Percentiles rank a stretch among this genome's conserved stretches.
Conservation (phyloP, 2,329 filamentous ascomycete species). For the Arthrobotrys iridis region DNA sequence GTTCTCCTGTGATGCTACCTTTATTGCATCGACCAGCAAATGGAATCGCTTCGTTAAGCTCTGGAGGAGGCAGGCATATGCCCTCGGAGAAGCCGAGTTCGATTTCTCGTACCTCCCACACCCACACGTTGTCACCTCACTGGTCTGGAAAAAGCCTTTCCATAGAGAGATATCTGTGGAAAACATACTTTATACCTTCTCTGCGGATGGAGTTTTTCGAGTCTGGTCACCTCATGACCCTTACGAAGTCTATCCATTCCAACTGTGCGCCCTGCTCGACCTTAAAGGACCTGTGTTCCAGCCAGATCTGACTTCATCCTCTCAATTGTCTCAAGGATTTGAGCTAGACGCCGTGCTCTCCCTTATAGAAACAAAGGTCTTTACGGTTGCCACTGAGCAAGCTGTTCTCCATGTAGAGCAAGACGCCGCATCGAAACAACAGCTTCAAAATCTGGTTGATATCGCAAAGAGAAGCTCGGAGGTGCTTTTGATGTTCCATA, state of each 20-base stretch:
- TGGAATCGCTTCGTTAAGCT: slow-evolving; percentile 89
- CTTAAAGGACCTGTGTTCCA: slow-evolving; percentile 64
- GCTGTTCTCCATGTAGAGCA: slow-evolving; percentile 73
- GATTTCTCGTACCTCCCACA: slow-evolving; percentile 92
- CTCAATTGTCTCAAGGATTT: slow-evolving; percentile 8
- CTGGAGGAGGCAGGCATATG: slow-evolving; percentile 88
- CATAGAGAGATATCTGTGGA: slow-evolving; percentile 81
- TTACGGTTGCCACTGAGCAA: slow-evolving; percentile 78
- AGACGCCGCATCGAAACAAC: slow-evolving; percentile 36
- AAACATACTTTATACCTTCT: slow-evolving; percentile 90
- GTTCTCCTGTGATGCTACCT: slow-evolving; percentile 85
- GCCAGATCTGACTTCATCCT: background rate
- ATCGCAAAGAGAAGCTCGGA: slow-evolving; percentile 87
- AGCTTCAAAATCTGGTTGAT: slow-evolving; percentile 81
- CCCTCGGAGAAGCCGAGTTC: slow-evolving; percentile 82
- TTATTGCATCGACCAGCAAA: slow-evolving; percentile 82
- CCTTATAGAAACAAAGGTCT: slow-evolving; percentile 82
- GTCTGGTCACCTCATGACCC: slow-evolving; percentile 84
- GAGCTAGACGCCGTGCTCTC: slow-evolving; percentile 65
- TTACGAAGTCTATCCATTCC: slow-evolving; percentile 75
- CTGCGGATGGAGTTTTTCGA: slow-evolving; percentile 79
- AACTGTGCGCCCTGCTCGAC: slow-evolving; percentile 83
- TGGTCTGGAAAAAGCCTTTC: slow-evolving; percentile 85
- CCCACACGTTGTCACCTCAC: slow-evolving; percentile 77
- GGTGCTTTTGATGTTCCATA: slow-evolving; percentile 85